Evolutionary conservation across 176 grass and related monocot species (phyloP), one percentile per base, ranked within the genome.

Genomic region (Paspalum vaginatum): DNA sequence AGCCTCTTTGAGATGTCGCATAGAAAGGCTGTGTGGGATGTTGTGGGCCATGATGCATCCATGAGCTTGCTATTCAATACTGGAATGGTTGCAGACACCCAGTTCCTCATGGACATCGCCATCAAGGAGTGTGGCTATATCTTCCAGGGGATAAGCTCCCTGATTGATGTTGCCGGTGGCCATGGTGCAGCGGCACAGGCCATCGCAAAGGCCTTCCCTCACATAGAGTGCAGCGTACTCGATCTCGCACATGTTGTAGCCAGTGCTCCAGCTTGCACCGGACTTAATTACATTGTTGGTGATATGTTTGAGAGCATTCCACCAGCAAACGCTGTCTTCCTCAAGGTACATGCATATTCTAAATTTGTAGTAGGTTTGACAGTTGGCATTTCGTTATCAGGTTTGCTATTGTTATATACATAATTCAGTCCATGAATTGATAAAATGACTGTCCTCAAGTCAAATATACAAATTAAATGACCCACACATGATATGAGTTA

Each of bases 31-130:
- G 68, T 70, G 45, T 70, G 68, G 68, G 45, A 70, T 25, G 45
- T 70, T 22, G 2, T 70, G 7, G 68, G 68, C 7, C 68, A 50
- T 22, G 67, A 70, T 7, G 22, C 22, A 16, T 49, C 44, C 22
- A 9, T 70, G 7, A 70, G 68, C 22, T 22, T 25, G 2, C 22
- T 49, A 13, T 70, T 50, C 8, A 70, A 70, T 2, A 22, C 68
- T 46, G 68, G 45, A 8, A 70, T 70, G 68, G 68, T 70, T 4
- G 68, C 45, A 5, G 68, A 70, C 25, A 70, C 44, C 45, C 7
- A 14, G 4, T 70, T 70, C 45, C 68, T 70, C 68, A 50, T 70
- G 68, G 68, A 70, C n/a, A 70, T 70, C 45, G 45, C 68, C 68
- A 46, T 70, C 67, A 70, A 32, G 8, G 22, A 70, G 22, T 50